A percentile compares a stretch with the other conserved stretches of the same genome.
Evolutionary conservation across 768 basidiomycete species (phyloP).

Genomic region (Leccinum rimulosum): DNA sequence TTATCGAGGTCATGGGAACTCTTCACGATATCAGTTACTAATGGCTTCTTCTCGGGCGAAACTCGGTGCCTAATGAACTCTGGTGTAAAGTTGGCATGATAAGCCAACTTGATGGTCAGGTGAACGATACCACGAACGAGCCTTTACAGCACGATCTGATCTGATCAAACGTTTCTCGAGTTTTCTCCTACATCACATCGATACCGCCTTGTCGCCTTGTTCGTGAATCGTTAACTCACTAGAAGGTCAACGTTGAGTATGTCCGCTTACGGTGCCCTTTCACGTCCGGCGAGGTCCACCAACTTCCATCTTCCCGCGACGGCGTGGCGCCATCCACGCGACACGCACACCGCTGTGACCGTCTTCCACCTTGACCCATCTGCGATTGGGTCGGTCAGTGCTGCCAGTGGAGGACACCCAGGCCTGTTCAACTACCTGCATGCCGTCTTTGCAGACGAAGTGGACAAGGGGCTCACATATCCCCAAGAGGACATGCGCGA

Average conservation of each 20-base stretch:
- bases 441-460: conserved; percentile 63
- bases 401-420: conserved; percentile 20
- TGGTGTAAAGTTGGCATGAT: background rate
- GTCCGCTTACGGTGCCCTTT: conserved; percentile 74
- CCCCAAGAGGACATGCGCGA: conserved; percentile 70
- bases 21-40: background rate
- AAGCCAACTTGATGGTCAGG: background rate
- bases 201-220: background rate
- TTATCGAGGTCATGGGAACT: background rate
- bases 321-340: conserved; percentile 40
- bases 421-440: conserved; percentile 63
- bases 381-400: conserved; percentile 10
- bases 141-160: background rate
- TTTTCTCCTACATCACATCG: background rate
- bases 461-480: conserved; percentile 78
- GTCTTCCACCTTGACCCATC: conserved; percentile 39
- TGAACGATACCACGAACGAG: background rate
- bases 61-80: background rate
- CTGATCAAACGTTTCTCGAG: background rate
- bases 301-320: conserved; percentile 46
- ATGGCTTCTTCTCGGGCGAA: background rate
- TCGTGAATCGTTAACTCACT: background rate
- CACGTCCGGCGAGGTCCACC: conserved; percentile 25
- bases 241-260: conserved; percentile 20
- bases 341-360: conserved; percentile 20